Base-by-base conservation (phyloP, 768 basidiomycete species). In the Agaricus sinodeliciosus region DNA sequence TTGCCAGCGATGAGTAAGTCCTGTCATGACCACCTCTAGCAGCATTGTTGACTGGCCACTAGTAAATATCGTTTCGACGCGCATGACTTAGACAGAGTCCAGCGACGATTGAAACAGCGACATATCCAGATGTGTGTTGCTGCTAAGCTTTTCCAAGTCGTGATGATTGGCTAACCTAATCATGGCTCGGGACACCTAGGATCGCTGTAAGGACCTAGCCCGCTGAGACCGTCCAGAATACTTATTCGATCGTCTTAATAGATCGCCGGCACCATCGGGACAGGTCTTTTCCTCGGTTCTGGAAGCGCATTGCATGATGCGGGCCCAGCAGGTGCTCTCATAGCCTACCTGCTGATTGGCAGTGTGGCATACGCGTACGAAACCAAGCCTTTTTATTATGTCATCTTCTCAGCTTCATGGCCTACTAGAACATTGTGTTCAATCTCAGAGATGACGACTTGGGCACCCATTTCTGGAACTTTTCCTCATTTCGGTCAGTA, bases 401-500 rank as follows among this genome's bases (percentile, higher is more conserved):
- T 26, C 15, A 9, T 28, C 34, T n/a, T 4, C n/a, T 16, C 18
- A 6, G 5, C 19, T 43, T 28, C 25, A 37, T 9, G 12, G 19
- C 13, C 6, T 43, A 26, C 35, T 46, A 81, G 79, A 5, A 79
- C 82, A 3, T 67, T 88, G 12, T 84, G 84, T 59, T 78, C 82
- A 2, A 64, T 88, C 12, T 86, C 81, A 31, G 88, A 90, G 68
- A 85, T 90, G 86, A 85, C 86, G n/a, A 80, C 84, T 3, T 79
- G 80, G 67, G 87, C 85, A 1, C 87, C 87, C 2, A 81, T 89
- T 44, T 85, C 87, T 3, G 88, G 88, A 15, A 83, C 85, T 0
- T 89, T 87, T 63, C 84, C 85, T 16, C 84, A 87, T 66, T 88
- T 77, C 63, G 82, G 80, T 78, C 44, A 4, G 71, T 50, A 18